phyloP scores from a whole-genome alignment of 1,284 basidiomycete species.

The Mrakiaceae sp. region DNA sequence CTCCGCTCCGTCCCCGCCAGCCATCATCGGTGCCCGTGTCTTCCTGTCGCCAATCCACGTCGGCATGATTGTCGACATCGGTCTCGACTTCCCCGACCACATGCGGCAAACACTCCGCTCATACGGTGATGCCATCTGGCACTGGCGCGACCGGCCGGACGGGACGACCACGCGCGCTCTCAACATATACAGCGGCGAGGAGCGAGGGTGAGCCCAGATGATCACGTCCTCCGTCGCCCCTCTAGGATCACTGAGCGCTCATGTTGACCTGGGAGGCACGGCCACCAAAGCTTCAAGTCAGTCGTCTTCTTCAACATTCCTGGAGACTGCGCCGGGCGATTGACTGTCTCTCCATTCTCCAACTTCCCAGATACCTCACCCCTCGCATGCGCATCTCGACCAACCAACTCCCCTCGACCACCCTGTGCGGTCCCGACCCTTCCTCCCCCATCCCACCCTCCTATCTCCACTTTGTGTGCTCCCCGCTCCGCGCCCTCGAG shows the following conservation, averaged over 20 bases:
- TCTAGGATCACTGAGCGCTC: neutral
- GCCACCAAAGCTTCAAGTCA: conserved; percentile 12
- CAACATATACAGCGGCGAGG: conserved; percentile 64
- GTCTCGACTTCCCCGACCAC: conserved; percentile 57
- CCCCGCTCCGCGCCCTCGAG: conserved; percentile 53
- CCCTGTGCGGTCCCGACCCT: too few species aligned
- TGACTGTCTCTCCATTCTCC: neutral
- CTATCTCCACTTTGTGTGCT: conserved; percentile 76
- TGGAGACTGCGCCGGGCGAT: too few species aligned
- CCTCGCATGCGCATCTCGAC: conserved; percentile 61
- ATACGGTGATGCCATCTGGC: conserved; percentile 69
- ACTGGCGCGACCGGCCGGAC: conserved; percentile 51
- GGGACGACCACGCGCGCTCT: conserved; percentile 58
- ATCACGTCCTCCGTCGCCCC: neutral
- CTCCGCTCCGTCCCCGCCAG: conserved; percentile 15
- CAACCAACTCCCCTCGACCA: conserved; percentile 43
- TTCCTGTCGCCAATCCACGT: conserved; percentile 38
- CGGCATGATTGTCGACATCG: conserved; percentile 75
- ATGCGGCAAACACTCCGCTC: conserved; percentile 48
- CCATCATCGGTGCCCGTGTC: conserved; percentile 24
- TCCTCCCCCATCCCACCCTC: conserved; percentile 43
- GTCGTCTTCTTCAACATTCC: neutral
- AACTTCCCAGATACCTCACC: conserved; percentile 47
- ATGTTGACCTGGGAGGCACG: neutral
- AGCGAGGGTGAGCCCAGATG: conserved; percentile 46